Conservation (phyloP, 345 rosid species). For the Sonneratia caseolaris region DNA sequence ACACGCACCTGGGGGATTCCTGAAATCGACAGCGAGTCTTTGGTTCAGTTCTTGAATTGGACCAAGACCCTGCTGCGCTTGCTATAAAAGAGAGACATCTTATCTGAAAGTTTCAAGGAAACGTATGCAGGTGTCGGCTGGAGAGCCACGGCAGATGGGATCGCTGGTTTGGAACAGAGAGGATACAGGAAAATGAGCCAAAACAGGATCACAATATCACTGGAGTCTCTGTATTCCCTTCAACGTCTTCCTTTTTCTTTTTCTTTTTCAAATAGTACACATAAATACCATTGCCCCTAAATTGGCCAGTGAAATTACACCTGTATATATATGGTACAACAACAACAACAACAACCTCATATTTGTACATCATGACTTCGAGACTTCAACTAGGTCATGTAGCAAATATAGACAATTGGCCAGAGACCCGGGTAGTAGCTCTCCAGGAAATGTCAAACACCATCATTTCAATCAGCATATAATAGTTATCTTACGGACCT, state of each 20-base stretch:
- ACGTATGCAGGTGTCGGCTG: too few species aligned
- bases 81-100: too few species aligned
- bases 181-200: too few species aligned
- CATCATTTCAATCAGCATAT: conserved; percentile 6
- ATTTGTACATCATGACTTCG: neutral
- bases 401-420: neutral
- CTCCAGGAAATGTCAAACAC: conserved; percentile 1
- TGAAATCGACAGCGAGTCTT: too few species aligned
- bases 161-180: too few species aligned
- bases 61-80: too few species aligned
- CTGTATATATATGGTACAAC: neutral
- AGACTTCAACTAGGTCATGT: neutral
- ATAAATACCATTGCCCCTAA: neutral
- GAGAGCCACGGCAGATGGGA: too few species aligned
- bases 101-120: too few species aligned
- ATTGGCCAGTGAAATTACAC: neutral
- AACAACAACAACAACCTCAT: neutral
- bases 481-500: conserved; percentile 45
- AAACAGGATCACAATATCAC: too few species aligned
- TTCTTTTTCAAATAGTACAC: neutral
- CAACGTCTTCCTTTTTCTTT: neutral
- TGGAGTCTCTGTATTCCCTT: neutral
- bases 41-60: too few species aligned
- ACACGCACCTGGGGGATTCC: too few species aligned
- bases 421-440: neutral